A percentile compares a stretch with the other conserved stretches of the same genome.
phyloP scores from a whole-genome alignment of 371 early-diverging fungal genomes.

The Sporodiniella umbellata region DNA sequence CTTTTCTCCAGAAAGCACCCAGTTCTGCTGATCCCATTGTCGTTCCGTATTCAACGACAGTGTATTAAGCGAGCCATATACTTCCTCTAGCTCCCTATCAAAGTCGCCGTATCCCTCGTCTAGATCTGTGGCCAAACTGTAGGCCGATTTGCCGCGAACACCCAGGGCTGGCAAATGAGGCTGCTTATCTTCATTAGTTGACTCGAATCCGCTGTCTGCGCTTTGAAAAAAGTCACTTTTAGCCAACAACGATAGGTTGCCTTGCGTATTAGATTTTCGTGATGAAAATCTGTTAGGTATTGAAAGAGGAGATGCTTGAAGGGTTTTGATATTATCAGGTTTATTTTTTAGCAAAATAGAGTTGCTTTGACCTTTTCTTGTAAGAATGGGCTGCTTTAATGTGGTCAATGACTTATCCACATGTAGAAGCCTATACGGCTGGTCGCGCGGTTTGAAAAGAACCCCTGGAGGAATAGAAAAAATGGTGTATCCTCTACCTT shows the following conservation, averaged over 20 bases:
- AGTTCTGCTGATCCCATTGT: conserved; percentile 1
- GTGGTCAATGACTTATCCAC: conserved; percentile 29
- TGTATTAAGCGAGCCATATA: conserved; percentile 27
- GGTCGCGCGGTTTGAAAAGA: conserved; percentile 82
- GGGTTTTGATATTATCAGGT: background rate
- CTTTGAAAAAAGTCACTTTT: conserved; percentile 23
- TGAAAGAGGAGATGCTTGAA: conserved; percentile 5
- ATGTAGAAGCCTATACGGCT: conserved; percentile 46
- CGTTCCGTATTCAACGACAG: conserved; percentile 12
- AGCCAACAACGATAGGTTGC: conserved; percentile 24
- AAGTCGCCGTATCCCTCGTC: conserved; percentile 20
- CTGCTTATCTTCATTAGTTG: conserved; percentile 30
- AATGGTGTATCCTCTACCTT: conserved; percentile 72
- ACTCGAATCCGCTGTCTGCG: conserved; percentile 46
- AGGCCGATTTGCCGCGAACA: conserved; percentile 21
- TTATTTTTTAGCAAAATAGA: conserved; percentile 25
- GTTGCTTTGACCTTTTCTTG: conserved; percentile 22
- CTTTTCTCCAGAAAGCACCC: background rate
- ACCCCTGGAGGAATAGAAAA: conserved; percentile 77
- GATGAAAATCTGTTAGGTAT: conserved; percentile 2
- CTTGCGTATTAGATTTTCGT: conserved; percentile 22
- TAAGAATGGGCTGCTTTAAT: conserved; percentile 9
- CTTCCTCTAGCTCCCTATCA: conserved; percentile 32
- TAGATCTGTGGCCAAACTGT: conserved; percentile 12
- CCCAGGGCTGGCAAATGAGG: conserved; percentile 23